Percentiles rank a stretch among this genome's conserved stretches.
These are phyloP conservation scores for Tylopilus microsporus DNA, from an alignment of 1,284 basidiomycete genomes.

Conservation along the genomic window DNA sequence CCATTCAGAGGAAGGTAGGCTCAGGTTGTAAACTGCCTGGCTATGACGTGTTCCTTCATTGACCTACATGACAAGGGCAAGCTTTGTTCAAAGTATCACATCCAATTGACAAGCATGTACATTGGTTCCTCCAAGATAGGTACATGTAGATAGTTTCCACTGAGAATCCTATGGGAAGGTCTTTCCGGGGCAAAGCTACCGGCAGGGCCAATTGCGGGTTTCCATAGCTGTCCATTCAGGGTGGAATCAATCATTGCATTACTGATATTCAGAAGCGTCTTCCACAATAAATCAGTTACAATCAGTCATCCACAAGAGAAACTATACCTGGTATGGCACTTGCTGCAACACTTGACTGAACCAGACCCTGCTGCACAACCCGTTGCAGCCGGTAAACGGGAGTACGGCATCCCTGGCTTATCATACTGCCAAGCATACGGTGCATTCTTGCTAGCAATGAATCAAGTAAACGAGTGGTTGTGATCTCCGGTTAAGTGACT, in stretches of 20 bases:
- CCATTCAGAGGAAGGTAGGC: conserved; percentile 16
- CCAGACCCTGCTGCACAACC: conserved; percentile 39
- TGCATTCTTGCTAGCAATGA: conserved; percentile 45
- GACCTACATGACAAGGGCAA: conserved; percentile 1
- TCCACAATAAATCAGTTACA: not conserved
- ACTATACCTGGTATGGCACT: conserved; percentile 19
- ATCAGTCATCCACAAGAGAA: not conserved
- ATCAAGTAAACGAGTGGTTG: too few species aligned
- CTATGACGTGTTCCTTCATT: conserved; percentile 18
- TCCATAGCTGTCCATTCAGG: conserved; percentile 30
- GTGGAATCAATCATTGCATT: conserved; percentile 42
- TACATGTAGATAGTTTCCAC: conserved; percentile 51
- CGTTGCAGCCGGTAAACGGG: conserved; percentile 42
- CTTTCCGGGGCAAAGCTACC: conserved; percentile 49
- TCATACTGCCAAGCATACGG: conserved; percentile 53
- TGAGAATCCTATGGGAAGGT: conserved; percentile 44
- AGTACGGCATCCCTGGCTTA: conserved; percentile 50
- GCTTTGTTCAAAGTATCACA: not conserved
- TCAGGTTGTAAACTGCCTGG: conserved; percentile 11
- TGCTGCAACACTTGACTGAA: conserved; percentile 37
- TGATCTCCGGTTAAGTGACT: not conserved
- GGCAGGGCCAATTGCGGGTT: conserved; percentile 23
- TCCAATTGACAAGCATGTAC: conserved; percentile 1
- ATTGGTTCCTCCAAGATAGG: conserved; percentile 43
- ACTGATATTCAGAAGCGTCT: conserved; percentile 28